Percentiles rank a stretch among this genome's conserved stretches.
Evolutionary conservation across 202 grass and related monocot genomes (phyloP).

Genomic region (Schoenoplectus tabernaemontani): DNA sequence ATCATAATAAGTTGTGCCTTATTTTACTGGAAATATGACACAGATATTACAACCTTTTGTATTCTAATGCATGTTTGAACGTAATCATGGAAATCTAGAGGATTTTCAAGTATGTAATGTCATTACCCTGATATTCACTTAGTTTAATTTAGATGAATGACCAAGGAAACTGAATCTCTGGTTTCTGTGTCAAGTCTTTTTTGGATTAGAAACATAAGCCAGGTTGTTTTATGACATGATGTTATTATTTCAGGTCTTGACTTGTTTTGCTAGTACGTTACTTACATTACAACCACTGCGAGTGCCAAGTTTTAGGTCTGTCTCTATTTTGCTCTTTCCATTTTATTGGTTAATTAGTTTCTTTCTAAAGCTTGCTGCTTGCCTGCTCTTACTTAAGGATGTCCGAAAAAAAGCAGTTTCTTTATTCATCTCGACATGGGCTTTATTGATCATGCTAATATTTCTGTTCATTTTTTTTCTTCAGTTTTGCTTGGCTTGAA

Average conservation of each 20-base stretch:
- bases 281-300: slow-evolving; percentile 70
- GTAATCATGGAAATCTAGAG: neutral
- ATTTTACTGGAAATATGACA: neutral
- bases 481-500: slow-evolving; percentile 96
- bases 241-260: slow-evolving; percentile 60
- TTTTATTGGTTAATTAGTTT: slow-evolving; percentile 5
- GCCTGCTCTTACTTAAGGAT: slow-evolving; percentile 1
- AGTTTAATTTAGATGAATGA: neutral
- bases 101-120: neutral
- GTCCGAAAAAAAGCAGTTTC: neutral
- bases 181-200: neutral
- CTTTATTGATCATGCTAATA: neutral
- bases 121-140: neutral
- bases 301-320: slow-evolving; percentile 86
- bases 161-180: neutral
- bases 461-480: slow-evolving; percentile 15
- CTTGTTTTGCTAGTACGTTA: slow-evolving; percentile 70
- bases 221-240: slow-evolving; percentile 2
- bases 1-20: neutral
- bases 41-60: neutral
- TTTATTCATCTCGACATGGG: neutral
- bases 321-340: slow-evolving; percentile 13
- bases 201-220: neutral
- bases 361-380: neutral
- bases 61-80: slow-evolving; percentile 1